Base-by-base conservation (phyloP, 768 basidiomycete genomes). In the Macrolepiota fuliginosa region DNA sequence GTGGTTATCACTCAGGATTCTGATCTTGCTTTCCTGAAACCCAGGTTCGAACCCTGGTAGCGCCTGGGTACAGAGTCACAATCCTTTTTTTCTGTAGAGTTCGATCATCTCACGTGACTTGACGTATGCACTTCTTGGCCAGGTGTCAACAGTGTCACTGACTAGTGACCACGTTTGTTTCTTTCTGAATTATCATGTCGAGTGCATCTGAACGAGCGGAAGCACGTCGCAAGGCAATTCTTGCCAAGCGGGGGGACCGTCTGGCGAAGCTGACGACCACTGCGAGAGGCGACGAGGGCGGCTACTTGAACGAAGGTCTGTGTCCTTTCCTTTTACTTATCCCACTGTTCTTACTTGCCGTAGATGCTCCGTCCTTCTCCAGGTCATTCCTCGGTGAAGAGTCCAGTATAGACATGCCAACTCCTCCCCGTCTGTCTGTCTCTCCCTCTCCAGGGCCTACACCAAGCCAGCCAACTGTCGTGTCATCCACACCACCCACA, bases 181-280 rank as follows among this genome's bases (percentile, higher is more conserved):
- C 15, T 49, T 19, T 17, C 36, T 35, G 10, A 57, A n/a, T 25
- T 37, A 54, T 39, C 40, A 64, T 66, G 63, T 64, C 65, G 73
- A 82, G 84, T 67, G 80, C 88, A 56, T 75, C 87, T 74, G 83
- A 86, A 62, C 85, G 87, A 67, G 89, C 90, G 72, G 90, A 91
- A 73, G 91, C 91, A 10, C 81, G 91, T 47, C 77, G 86, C 68
- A 88, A 83, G 74, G 91, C 91, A 37, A 92, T 94, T 61, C 82
- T 92, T 22, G 79, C 79, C 64, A 80, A 90, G 56, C 86, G 89
- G 13, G 78, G 77, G 29, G 90, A 92, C 77, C 83, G 91, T 57
- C 84, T 94, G 46, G 87, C 89, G 32, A 92, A 87, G 68, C 81
- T 94, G 47, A 91, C 92, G 3, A 88, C 87, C 2, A 88, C 87